Percentiles rank a stretch among this genome's conserved stretches.
Conservation (phyloP, 495 filamentous ascomycete genomes). For the Neurospora sp. region DNA sequence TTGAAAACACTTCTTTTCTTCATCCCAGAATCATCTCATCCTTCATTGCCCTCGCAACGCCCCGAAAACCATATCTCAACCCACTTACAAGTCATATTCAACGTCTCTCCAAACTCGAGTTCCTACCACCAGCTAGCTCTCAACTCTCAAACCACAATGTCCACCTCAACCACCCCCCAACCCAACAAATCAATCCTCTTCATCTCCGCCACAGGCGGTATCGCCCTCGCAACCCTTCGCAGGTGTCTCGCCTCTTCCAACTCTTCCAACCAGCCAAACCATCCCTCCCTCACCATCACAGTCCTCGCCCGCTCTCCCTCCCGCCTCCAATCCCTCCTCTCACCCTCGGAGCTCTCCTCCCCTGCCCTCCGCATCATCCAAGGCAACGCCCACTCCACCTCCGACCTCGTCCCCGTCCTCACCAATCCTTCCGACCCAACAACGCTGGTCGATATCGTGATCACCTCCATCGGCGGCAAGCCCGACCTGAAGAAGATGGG, state of each 20-base stretch:
- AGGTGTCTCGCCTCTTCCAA: no score
- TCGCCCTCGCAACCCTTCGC: not conserved
- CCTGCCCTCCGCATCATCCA: not conserved
- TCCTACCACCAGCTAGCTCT: not conserved
- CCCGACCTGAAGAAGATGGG: not conserved
- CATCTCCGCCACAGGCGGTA: not conserved
- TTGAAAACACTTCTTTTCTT: no score
- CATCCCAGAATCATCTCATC: not conserved
- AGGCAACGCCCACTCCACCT: not conserved
- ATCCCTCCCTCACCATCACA: not conserved
- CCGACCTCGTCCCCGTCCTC: not conserved
- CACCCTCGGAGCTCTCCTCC: not conserved
- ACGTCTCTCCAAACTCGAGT: not conserved
- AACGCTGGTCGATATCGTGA: not conserved
- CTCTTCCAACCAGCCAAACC: no score
- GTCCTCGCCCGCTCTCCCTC: not conserved
- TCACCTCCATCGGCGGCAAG: not conserved
- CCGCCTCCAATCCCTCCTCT: not conserved
- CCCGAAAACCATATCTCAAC: not conserved
- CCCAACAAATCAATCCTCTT: not conserved
- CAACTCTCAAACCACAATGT: not conserved
- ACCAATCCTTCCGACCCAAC: not conserved
- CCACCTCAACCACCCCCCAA: not conserved
- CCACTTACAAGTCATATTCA: not conserved
- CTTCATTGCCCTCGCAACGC: not conserved